A percentile compares a stretch with the other conserved stretches of the same genome.
Conservation (phyloP, 73 alveolate species). For the Effrenium voratum region DNA sequence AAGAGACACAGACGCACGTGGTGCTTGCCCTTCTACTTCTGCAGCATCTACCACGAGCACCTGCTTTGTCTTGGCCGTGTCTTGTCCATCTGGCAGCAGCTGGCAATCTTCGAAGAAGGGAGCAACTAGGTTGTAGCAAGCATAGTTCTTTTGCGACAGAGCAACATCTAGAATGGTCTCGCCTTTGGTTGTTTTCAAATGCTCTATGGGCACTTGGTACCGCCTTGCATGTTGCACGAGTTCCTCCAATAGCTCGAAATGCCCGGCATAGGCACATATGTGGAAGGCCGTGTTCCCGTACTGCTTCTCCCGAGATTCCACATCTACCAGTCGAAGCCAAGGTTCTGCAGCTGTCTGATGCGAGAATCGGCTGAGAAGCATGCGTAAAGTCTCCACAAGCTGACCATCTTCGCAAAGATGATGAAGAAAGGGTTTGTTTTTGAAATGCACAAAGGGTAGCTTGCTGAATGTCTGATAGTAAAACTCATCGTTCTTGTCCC, state of each 20-base stretch:
- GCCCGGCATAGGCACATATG: slow-evolving; percentile 44
- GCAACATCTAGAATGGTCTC: slow-evolving; percentile 20
- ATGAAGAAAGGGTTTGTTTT: slow-evolving; percentile 9
- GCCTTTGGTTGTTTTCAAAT: slow-evolving; percentile 2
- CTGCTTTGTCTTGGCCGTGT: not conserved
- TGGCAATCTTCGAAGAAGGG: not conserved
- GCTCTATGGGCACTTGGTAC: not conserved
- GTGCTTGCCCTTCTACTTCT: not conserved
- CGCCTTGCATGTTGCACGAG: not conserved
- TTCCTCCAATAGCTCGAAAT: slow-evolving; percentile 1
- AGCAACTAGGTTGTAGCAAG: slow-evolving; percentile 31
- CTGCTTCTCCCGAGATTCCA: slow-evolving; percentile 20
- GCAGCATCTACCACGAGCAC: slow-evolving; percentile 26
- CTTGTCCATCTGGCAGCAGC: not conserved
- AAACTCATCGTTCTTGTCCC: slow-evolving; percentile 15
- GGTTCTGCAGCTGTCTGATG: slow-evolving; percentile 30
- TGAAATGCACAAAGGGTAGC: not conserved
- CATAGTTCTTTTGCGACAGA: not conserved
- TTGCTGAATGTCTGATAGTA: slow-evolving; percentile 38
- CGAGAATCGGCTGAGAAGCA: not conserved
- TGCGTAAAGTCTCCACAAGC: slow-evolving; percentile 10
- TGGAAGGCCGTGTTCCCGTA: slow-evolving; percentile 48
- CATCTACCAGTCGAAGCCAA: slow-evolving; percentile 29
- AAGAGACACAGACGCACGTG: not conserved
- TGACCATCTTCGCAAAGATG: slow-evolving; percentile 21